phyloP scores from a whole-genome alignment of 345 rosid species.

The Brassica carinata region DNA sequence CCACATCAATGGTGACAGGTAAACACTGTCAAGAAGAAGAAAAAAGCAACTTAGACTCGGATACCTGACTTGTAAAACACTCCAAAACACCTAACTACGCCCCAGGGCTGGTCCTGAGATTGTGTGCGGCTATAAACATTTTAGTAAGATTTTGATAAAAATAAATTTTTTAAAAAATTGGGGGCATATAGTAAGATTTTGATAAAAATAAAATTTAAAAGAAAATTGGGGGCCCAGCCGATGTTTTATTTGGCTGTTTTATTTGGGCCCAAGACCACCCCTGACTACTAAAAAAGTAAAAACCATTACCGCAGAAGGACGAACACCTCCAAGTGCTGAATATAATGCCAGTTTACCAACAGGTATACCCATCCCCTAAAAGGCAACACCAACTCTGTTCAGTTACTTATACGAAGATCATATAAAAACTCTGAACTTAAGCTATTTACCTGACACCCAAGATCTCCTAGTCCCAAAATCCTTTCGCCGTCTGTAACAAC shows the following conservation, averaged over 20 bases:
- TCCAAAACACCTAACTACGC: no score
- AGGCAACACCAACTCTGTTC: background rate
- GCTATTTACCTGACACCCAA: conserved; percentile 83
- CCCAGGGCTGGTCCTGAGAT: no score
- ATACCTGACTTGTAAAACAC: no score
- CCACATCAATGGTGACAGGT: conserved; percentile 89
- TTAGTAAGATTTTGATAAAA: no score
- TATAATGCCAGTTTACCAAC: conserved; percentile 82
- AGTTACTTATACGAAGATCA: background rate
- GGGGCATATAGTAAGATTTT: no score
- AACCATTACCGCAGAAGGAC: conserved; percentile 70
- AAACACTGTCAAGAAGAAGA: conserved; percentile 54
- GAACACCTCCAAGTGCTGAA: conserved; percentile 91
- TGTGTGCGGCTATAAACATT: no score
- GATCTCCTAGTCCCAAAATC: conserved; percentile 93
- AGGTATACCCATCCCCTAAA: conserved; percentile 89
- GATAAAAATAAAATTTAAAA: no score
- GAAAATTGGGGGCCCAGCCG: no score
- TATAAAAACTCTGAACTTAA: background rate
- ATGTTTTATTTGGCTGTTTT: no score
- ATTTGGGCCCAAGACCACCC: no score
- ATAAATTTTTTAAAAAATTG: no score
- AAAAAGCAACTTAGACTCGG: no score
- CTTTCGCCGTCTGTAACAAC: conserved; percentile 97
- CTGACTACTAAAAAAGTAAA: background rate